Conservation (phyloP, 176 grass and related monocot genomes). For the Neostapfia colusana region DNA sequence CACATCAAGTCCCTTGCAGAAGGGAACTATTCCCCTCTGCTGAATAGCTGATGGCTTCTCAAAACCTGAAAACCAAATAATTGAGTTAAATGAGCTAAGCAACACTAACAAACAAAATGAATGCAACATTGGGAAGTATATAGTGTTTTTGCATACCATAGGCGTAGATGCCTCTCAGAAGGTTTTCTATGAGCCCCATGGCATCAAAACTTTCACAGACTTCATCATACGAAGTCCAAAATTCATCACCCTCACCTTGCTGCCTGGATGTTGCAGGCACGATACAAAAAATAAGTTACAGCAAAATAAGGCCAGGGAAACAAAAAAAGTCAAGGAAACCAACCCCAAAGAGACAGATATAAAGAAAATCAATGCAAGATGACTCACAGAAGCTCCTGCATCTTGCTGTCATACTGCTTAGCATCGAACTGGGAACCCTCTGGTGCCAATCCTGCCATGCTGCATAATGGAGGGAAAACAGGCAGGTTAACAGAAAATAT, state of each 20-base stretch:
- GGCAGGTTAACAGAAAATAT: background rate
- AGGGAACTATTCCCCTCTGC: constrained; percentile 81
- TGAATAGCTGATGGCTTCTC: constrained; percentile 91
- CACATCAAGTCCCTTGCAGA: constrained; percentile 84
- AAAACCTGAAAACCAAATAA: constrained; percentile 56
- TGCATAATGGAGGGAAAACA: background rate
- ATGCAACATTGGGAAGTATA: background rate
- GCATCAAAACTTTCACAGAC: constrained; percentile 69
- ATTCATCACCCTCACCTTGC: constrained; percentile 49
- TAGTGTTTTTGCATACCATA: constrained; percentile 46
- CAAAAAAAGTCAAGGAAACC: background rate
- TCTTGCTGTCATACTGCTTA: constrained; percentile 52
- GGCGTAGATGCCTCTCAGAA: constrained; percentile 78
- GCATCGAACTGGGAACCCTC: constrained; percentile 60
- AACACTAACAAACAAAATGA: background rate
- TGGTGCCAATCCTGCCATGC: constrained; percentile 59
- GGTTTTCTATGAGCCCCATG: constrained; percentile 76
- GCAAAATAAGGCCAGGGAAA: background rate
- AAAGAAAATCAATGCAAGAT: background rate
- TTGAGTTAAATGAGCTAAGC: background rate
- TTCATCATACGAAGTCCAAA: constrained; percentile 79
- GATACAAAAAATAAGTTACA: background rate
- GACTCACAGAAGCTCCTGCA: constrained; percentile 56
- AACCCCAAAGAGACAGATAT: background rate
- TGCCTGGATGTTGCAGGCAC: constrained; percentile 27